Conservation (phyloP, 257 asterid species). For the Jaltomata sinuosa region DNA sequence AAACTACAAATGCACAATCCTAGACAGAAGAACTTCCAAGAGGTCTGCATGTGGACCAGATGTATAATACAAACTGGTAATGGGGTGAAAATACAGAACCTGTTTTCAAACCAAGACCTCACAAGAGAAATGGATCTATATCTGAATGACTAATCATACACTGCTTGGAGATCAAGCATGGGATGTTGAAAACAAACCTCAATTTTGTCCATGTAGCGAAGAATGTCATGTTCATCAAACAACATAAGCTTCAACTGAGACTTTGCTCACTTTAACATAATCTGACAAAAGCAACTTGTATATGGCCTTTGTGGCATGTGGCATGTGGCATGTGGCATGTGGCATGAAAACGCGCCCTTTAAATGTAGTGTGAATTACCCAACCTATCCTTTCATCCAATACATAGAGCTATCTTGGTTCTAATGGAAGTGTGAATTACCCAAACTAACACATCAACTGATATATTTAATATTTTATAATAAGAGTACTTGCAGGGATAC, state of each 20-base stretch:
- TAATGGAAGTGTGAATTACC: background rate
- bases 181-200: constrained; percentile 47
- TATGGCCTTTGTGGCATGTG: constrained; percentile 80
- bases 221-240: constrained; percentile 72
- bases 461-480: background rate
- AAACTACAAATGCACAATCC: background rate
- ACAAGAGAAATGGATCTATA: background rate
- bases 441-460: background rate
- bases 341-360: constrained; percentile 93
- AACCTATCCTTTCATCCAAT: background rate
- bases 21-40: background rate
- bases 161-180: background rate
- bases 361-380: constrained; percentile 72
- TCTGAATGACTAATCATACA: background rate
- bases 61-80: background rate
- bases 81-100: background rate
- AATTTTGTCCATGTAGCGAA: constrained; percentile 78
- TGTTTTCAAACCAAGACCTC: background rate
- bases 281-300: constrained; percentile 84
- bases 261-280: constrained; percentile 94
- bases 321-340: constrained; percentile 94
- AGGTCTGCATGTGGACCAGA: background rate
- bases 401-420: background rate
- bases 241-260: constrained; percentile 93
- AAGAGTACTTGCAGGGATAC: background rate